A percentile compares a stretch with the other conserved stretches of the same genome.
These are phyloP conservation scores for Plasmopara muralis DNA, from an alignment of 352 stramenopile genomes.

Conservation along the genomic window DNA sequence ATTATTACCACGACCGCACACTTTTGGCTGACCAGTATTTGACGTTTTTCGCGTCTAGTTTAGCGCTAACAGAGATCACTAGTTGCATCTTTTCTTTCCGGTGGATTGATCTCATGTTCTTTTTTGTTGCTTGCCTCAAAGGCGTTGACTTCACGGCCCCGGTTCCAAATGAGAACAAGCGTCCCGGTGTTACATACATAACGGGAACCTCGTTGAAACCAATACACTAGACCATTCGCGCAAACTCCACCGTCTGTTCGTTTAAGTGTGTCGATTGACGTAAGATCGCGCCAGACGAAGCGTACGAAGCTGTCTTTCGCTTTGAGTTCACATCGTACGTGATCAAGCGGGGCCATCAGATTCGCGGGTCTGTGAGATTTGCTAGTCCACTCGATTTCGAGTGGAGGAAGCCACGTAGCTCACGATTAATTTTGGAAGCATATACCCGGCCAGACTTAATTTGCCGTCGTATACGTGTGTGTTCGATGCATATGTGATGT, in stretches of 20 bases:
- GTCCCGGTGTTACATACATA: slow-evolving; percentile 70
- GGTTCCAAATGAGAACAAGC: slow-evolving; percentile 79
- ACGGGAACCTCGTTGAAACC: slow-evolving; percentile 70
- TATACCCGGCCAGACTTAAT: slow-evolving; percentile 62
- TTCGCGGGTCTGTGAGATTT: slow-evolving; percentile 63
- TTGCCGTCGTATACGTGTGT: slow-evolving; percentile 53
- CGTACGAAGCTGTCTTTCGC: slow-evolving; percentile 73
- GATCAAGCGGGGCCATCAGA: slow-evolving; percentile 66
- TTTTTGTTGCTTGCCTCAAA: slow-evolving; percentile 67
- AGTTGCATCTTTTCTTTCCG: slow-evolving; percentile 77
- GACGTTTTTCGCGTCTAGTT: slow-evolving; percentile 55
- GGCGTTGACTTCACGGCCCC: slow-evolving; percentile 63
- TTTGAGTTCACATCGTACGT: slow-evolving; percentile 75
- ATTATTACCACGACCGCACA: slow-evolving; percentile 74
- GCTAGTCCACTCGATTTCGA: slow-evolving; percentile 50
- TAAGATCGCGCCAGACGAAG: slow-evolving; percentile 47
- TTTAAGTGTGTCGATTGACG: slow-evolving; percentile 54
- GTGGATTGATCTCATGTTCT: slow-evolving; percentile 56
- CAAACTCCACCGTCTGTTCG: slow-evolving; percentile 54
- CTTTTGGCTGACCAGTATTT: slow-evolving; percentile 40
- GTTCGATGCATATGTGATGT: slow-evolving; percentile 57
- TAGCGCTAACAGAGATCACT: slow-evolving; percentile 59
- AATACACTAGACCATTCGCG: slow-evolving; percentile 52
- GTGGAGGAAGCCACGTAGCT: slow-evolving; percentile 54
- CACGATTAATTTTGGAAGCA: slow-evolving; percentile 63